Base-by-base conservation (phyloP, 768 basidiomycete genomes). In the Tricholoma hemisulphureum region DNA sequence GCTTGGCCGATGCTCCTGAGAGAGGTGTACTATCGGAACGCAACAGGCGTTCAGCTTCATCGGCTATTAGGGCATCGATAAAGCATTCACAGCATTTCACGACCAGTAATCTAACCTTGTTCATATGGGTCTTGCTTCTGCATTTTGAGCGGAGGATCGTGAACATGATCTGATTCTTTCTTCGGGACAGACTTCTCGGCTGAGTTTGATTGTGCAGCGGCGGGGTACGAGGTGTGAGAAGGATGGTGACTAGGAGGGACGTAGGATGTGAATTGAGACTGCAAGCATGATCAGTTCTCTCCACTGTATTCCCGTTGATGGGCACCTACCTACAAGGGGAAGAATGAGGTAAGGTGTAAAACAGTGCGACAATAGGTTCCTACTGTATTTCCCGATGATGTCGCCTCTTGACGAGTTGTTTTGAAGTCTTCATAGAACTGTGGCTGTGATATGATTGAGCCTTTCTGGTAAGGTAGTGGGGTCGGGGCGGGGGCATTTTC, bases 121-220 rank as follows among this genome's bases (percentile, higher is more conserved):
- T 66, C 59, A 41, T 66, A 64, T 4, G 65, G 65, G 35, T 66
- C 65, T 4, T 39, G 53, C 52, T 64, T 66, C 32, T 51, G 53
- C 11, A 58, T 31, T 28, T 29, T 49, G 24, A 8, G n/a, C 8
- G n/a, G 28, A 28, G 11, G 46, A 18, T 49, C 46, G 16, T 49
- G 46, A 10, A 23, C 6, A 45, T 14, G 3, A 46, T 56, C 50
- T 11, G 41, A 34, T 32, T 63, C 55, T 7, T 28, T 23, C 23
- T 20, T 14, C 4, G 7, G 23, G 32, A n/a, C 7, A 41, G 20
- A 24, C n/a, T 21, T 16, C 46, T n/a, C 46, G 8, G 8, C 46
- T 48, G n/a, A 3, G 29, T n/a, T 13, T 26, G 24, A 5, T n/a
- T 16, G 46, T 7, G 14, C 37, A 39, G 24, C 24, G 37, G 41